Evolutionary conservation across 2,329 filamentous ascomycete genomes (phyloP).

Genomic region (Pseudocercospora vitis): DNA sequence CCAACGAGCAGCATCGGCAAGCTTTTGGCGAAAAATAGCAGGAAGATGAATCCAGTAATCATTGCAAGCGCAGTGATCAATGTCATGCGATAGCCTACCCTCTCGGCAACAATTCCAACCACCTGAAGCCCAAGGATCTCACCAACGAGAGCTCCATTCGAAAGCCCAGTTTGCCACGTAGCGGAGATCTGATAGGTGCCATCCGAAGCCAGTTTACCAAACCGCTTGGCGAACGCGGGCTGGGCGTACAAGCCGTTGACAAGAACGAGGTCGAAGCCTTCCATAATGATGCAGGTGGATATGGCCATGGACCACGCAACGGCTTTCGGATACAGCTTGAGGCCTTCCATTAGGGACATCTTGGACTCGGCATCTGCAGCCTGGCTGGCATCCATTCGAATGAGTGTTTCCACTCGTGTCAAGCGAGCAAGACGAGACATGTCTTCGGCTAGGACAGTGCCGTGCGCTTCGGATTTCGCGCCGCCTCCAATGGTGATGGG

Average conservation of each 20-base stretch:
- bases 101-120: slow-evolving; percentile 66
- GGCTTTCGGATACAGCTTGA: slow-evolving; percentile 18
- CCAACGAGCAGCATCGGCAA: slow-evolving; percentile 31
- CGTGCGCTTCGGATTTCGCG: background rate
- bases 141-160: slow-evolving; percentile 53
- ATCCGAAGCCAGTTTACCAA: slow-evolving; percentile 40
- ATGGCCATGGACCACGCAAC: slow-evolving; percentile 20
- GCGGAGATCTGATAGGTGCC: slow-evolving; percentile 52
- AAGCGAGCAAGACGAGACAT: background rate
- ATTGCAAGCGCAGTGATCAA: slow-evolving; percentile 58
- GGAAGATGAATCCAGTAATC: slow-evolving; percentile 57
- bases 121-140: slow-evolving; percentile 66
- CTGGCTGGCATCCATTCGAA: background rate
- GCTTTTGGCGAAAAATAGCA: slow-evolving; percentile 43
- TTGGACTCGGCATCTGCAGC: slow-evolving; percentile 7
- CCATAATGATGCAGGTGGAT: slow-evolving; percentile 37
- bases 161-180: slow-evolving; percentile 58
- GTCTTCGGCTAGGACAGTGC: background rate
- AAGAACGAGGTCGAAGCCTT: slow-evolving; percentile 43
- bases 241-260: slow-evolving; percentile 40
- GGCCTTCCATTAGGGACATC: slow-evolving; percentile 12
- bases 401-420: background rate
- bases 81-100: slow-evolving; percentile 46
- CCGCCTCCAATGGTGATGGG: background rate
- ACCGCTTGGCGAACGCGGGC: slow-evolving; percentile 38